Evolutionary conservation across 169 alveolate genomes (phyloP), one percentile per base, ranked within the genome.

Genomic region (Eimeria praecox): DNA sequence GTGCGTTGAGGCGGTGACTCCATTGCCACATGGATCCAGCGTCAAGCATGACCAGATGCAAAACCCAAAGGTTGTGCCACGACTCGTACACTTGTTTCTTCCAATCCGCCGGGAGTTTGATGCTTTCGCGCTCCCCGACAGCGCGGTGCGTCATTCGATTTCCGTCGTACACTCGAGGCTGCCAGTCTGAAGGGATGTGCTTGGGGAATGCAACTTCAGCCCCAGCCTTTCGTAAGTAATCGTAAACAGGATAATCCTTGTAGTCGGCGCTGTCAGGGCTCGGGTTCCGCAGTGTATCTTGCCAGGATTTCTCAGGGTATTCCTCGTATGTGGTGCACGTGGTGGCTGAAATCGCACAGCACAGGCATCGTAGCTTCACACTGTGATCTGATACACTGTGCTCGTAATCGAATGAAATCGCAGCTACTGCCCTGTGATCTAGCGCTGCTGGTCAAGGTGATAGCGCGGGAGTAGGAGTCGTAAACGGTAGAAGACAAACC

Each of bases 261-360:
- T 86, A 86, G 54, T 86, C 80, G 3, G 92, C 64, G 92, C 92
- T 86, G 80, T 86, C 92, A 14, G 92, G 92, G 59, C 59, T 86
- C 27, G 92, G 92, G 92, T 35, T 33, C 40, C 54, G 92, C 64
- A 14, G 42, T 14, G 92, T 9, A 62, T 86, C 92, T 40, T 86
- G 92, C 92, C 92, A 86, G 18, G 92, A 86, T 27, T 86, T 86
- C 78, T 86, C 92, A 40, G 92, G 92, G 78, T 86, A 86, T 40
- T 86, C 92, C 38, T 86, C 92, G 46, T 86, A 56, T 44, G 92
- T 86, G n/a, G 46, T 40, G 42, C 92, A 86, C 22, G 92, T 86
- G 30, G 92, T 86, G 46, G 92, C 92, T 86, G 92, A 78, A 40
- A 14, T 27, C 49, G 12, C 90, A 46, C 16, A 35, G 12, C n/a